Conservation (phyloP, 2,329 filamentous ascomycete species). For the Penicillium sumatraense region DNA sequence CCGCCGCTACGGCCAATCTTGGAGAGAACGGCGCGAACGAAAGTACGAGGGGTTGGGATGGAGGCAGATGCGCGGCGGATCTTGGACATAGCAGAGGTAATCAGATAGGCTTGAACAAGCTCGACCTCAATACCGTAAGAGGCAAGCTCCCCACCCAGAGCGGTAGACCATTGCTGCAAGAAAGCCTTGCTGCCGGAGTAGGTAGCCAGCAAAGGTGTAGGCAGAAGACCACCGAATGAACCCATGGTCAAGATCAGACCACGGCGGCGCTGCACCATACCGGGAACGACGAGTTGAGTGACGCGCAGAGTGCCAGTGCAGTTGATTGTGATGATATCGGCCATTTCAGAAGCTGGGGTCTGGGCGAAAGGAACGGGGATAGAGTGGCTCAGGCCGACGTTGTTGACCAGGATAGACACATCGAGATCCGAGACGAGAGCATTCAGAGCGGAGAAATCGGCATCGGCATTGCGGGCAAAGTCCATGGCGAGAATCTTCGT, state of each 20-base stretch:
- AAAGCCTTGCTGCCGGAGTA: slow-evolving; percentile 99
- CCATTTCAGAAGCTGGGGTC: slow-evolving; percentile 78
- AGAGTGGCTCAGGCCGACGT: slow-evolving; percentile 91
- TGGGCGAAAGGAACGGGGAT: slow-evolving; percentile 89
- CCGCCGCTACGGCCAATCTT: slow-evolving; percentile 81
- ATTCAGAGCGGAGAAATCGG: slow-evolving; percentile 77
- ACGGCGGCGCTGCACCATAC: slow-evolving; percentile 80
- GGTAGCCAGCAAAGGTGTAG: slow-evolving; percentile 88
- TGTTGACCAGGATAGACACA: slow-evolving; percentile 89
- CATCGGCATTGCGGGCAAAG: slow-evolving; percentile 77
- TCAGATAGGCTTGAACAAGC: slow-evolving; percentile 87
- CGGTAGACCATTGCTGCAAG: slow-evolving; percentile 92
- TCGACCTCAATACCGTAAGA: slow-evolving; percentile 85
- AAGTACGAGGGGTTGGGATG: slow-evolving; percentile 80
- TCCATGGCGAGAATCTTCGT: slow-evolving; percentile 89
- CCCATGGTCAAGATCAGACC: slow-evolving; percentile 97
- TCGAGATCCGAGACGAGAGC: slow-evolving; percentile 74
- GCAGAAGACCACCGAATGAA: slow-evolving; percentile 90
- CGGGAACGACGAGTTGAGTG: slow-evolving; percentile 81
- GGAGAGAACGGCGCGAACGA: slow-evolving; percentile 76
- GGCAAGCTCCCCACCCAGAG: slow-evolving; percentile 81
- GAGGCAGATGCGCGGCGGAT: slow-evolving; percentile 76
- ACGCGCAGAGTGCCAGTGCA: slow-evolving; percentile 87
- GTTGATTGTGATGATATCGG: slow-evolving; percentile 93
- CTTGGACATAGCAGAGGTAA: slow-evolving; percentile 97